Conservation (phyloP, 1,139 yeast genomes). For the Entelexis sorbosivorans region DNA sequence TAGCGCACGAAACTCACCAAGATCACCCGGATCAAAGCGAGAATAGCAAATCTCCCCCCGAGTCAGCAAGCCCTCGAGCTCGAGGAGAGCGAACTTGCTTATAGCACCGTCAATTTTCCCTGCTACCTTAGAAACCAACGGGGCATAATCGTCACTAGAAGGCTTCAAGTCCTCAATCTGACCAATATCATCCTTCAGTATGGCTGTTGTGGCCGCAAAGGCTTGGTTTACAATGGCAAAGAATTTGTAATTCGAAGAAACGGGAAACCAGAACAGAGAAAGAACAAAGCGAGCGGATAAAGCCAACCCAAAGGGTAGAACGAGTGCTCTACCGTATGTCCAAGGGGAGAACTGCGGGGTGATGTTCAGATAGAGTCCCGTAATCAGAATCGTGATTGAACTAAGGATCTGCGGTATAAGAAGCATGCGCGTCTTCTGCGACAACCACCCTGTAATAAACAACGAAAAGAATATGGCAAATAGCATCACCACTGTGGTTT, state of each 20-base stretch:
- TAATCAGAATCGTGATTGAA: conserved; percentile 13
- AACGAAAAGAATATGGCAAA: conserved; percentile 21
- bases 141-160: not conserved
- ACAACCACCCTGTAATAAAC: not conserved
- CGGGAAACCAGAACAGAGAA: conserved; percentile 24
- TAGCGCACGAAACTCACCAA: conserved; percentile 18
- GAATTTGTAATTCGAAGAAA: conserved; percentile 25
- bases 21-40: conserved; percentile 24
- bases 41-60: conserved; percentile 24
- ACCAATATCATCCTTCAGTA: not conserved
- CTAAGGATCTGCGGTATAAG: conserved; percentile 1
- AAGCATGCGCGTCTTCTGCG: not conserved
- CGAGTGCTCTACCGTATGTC: conserved; percentile 20
- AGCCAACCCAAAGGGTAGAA: conserved; percentile 24
- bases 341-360: conserved; percentile 25
- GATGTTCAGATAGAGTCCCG: conserved; percentile 19
- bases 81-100: conserved; percentile 4
- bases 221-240: not conserved
- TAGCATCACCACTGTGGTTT: conserved; percentile 22
- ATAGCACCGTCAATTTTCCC: not conserved
- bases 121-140: not conserved
- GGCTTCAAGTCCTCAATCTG: not conserved
- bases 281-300: conserved; percentile 16
- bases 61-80: conserved; percentile 2
- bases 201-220: not conserved